Evolutionary conservation across 129 eudicot genomes (phyloP).

Genomic region (Scalesia atractyloides): DNA sequence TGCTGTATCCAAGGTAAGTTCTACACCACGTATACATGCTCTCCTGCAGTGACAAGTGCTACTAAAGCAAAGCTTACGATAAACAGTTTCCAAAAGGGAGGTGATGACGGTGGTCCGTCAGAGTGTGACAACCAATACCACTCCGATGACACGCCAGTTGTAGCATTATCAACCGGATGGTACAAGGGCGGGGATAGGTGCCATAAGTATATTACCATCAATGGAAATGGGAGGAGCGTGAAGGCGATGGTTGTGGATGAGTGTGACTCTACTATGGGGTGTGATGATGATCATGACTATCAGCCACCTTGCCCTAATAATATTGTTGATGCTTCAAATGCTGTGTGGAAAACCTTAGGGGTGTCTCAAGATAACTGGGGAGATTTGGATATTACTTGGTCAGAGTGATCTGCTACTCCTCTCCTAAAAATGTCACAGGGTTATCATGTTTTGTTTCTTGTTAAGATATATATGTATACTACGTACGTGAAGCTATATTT

Average conservation of each 20-base stretch:
- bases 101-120: slow-evolving; percentile 27
- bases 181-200: background rate
- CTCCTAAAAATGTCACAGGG: too few species aligned
- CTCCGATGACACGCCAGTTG: background rate
- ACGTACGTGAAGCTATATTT: too few species aligned
- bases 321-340: background rate
- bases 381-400: too few species aligned
- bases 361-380: too few species aligned
- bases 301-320: background rate
- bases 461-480: too few species aligned
- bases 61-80: slow-evolving; percentile 38
- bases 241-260: background rate
- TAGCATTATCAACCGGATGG: background rate
- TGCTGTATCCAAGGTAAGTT: slow-evolving; percentile 36
- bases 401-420: too few species aligned
- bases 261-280: background rate
- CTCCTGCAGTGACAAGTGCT: slow-evolving; percentile 28
- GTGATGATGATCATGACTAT: background rate
- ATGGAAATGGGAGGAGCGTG: background rate
- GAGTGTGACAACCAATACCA: slow-evolving; percentile 25
- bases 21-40: slow-evolving; percentile 42
- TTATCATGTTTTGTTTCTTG: too few species aligned
- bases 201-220: background rate
- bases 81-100: slow-evolving; percentile 33
- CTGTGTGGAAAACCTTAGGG: background rate